A percentile compares a stretch with the other conserved stretches of the same genome.
Evolutionary conservation across 495 filamentous ascomycete genomes (phyloP).

Genomic region (Aspergillus incahuasiensis): DNA sequence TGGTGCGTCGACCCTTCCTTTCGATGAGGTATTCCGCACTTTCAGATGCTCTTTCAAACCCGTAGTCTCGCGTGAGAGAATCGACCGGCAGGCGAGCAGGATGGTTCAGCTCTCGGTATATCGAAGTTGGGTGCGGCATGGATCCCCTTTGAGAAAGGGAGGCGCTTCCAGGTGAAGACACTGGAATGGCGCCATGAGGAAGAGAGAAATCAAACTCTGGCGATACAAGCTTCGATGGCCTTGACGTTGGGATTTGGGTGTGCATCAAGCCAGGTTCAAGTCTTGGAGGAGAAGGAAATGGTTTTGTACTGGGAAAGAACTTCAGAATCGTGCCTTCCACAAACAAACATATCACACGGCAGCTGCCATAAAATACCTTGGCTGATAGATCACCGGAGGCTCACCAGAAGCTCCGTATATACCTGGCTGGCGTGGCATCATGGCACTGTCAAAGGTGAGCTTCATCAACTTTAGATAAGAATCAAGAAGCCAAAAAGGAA

Average conservation of each 20-base stretch:
- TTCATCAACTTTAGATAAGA: conserved; percentile 9
- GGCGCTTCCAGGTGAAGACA: conserved; percentile 32
- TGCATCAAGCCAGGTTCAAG: conserved; percentile 31
- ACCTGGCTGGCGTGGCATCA: conserved; percentile 31
- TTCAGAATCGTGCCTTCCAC: conserved; percentile 5
- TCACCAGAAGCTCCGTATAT: conserved; percentile 32
- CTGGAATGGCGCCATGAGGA: conserved; percentile 28
- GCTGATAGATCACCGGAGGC: conserved; percentile 36
- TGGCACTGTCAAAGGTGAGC: conserved; percentile 32
- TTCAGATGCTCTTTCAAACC: conserved; percentile 29
- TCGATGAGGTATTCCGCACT: conserved; percentile 40
- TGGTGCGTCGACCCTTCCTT: conserved; percentile 32
- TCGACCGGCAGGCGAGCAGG: conserved; percentile 32
- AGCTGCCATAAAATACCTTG: conserved; percentile 36
- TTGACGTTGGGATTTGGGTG: conserved; percentile 21
- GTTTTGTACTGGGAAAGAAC: conserved; percentile 30
- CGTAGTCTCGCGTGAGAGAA: conserved; percentile 29
- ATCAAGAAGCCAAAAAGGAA: not conserved
- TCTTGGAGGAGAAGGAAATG: conserved; percentile 26
- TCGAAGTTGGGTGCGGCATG: conserved; percentile 24
- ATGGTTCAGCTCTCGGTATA: conserved; percentile 37
- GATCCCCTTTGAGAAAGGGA: conserved; percentile 36
- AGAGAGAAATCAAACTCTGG: conserved; percentile 33
- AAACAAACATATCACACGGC: conserved; percentile 9
- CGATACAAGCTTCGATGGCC: conserved; percentile 18